Base-by-base conservation (phyloP, 2,329 filamentous ascomycete species). In the Thermochaetoides dissita region DNA sequence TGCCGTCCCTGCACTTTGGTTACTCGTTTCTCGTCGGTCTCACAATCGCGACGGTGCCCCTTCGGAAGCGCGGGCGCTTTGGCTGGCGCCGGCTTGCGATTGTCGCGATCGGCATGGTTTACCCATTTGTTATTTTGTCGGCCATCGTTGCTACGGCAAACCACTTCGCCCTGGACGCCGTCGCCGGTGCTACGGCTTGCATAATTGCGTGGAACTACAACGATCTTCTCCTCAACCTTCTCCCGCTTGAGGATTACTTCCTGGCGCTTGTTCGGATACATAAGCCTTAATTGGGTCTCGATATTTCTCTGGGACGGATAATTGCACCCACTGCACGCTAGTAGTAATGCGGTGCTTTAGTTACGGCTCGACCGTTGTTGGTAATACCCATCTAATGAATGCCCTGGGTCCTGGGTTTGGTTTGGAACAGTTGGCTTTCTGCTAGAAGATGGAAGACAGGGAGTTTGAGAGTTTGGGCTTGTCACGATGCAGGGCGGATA, bases 1-100 rank as follows among this genome's bases (percentile, higher is more conserved):
- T 85, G 81, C 81, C 81, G 1, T 81, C 76, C 0, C 67, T 85
- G 10, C 81, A 85, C 57, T 85, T 85, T 54, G 81, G 81, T 3
- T 85, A 85, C 62, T 80, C 78, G 3, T 71, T 85, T 30, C 70
- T 85, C 52, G 77, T 85, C 54, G 81, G 81, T 7, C 60, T 84
- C 9, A 84, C 80, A 4, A 69, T 84, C 44, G 72, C 74, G 51
- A 75, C 73, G 1, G 71, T 84, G 37, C 81, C 81, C 1, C 63
- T 84, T 1, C 61, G 69, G 8, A 66, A 70, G 24, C 63, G 71
- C 17, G 71, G 76, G 41, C 58, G 65, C 11, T 64, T 64, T 7
- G 65, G 65, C 1, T 70, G 68, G 62, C 66, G 68, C 41, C 71
- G 79, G 2, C 46, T 64, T 6, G 51, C 55, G 10, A 60, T 68